A percentile compares a stretch with the other conserved stretches of the same genome.
Evolutionary conservation across 805 yeast species (phyloP).

Genomic region (Yarrowia sp.): DNA sequence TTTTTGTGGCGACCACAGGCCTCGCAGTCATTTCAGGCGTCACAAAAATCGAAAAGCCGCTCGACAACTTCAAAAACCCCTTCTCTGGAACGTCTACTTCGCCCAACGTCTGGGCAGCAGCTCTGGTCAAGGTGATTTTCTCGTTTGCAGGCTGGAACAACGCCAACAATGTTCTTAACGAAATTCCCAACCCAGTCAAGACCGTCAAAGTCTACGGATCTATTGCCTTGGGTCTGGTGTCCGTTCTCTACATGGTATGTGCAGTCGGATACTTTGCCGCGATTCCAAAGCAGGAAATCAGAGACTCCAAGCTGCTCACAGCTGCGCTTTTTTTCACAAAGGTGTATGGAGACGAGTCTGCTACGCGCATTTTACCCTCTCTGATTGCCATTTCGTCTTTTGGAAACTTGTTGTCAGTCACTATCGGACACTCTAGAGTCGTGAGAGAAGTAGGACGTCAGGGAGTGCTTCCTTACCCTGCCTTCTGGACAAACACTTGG

Average conservation of each 20-base stretch:
- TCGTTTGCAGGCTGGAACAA: conserved; percentile 19
- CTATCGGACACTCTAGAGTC: conserved; percentile 5
- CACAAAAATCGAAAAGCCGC: background rate
- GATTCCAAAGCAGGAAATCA: background rate
- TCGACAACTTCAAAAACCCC: conserved; percentile 3
- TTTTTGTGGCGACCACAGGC: background rate
- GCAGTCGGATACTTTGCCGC: conserved; percentile 1
- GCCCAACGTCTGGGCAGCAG: conserved; percentile 6
- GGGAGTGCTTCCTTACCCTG: conserved; percentile 15
- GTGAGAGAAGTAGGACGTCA: conserved; percentile 15
- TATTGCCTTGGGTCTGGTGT: background rate
- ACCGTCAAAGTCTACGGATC: conserved; percentile 8
- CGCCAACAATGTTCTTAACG: conserved; percentile 6
- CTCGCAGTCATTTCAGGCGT: background rate
- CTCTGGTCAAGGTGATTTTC: conserved; percentile 2
- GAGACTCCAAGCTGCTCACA: conserved; percentile 9
- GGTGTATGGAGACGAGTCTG: background rate
- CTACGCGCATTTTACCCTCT: background rate
- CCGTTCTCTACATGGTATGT: conserved; percentile 1
- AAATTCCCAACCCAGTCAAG: background rate
- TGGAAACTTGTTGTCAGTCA: conserved; percentile 6
- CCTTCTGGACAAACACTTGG: conserved; percentile 33
- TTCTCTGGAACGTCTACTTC: background rate
- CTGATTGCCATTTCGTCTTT: conserved; percentile 4
- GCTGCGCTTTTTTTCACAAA: conserved; percentile 1